Evolutionary conservation across 163 green algal genomes (phyloP).

Genomic region (Volvox carteri): DNA sequence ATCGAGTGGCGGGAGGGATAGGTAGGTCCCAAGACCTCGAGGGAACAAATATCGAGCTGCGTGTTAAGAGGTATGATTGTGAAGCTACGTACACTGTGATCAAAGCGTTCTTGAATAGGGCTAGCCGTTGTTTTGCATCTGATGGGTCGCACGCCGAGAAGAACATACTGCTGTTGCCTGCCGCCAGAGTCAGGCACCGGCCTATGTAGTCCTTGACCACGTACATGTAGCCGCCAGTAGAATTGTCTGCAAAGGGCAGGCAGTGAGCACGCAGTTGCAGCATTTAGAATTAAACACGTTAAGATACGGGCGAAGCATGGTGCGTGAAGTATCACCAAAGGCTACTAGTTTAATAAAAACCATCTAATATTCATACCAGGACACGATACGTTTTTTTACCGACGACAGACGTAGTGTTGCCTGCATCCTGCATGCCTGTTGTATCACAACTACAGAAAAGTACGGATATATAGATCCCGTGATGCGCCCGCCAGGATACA

Average conservation of each 20-base stretch:
- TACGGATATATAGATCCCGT: too few relatives aligned
- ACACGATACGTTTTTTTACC: too few relatives aligned
- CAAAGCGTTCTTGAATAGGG: not conserved
- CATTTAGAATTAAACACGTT: not conserved
- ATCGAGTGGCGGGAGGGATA: too few relatives aligned
- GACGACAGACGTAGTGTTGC: too few relatives aligned
- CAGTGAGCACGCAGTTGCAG: not conserved
- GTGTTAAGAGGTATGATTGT: too few relatives aligned
- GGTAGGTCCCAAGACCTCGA: too few relatives aligned
- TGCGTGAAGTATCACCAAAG: too few relatives aligned
- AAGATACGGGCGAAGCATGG: not conserved
- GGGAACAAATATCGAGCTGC: too few relatives aligned
- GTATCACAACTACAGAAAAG: too few relatives aligned
- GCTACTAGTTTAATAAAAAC: not conserved
- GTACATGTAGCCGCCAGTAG: not conserved
- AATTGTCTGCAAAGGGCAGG: not conserved
- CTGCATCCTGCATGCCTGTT: too few relatives aligned
- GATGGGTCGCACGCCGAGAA: not conserved
- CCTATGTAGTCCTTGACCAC: slow-evolving; percentile 3
- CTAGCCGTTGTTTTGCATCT: not conserved
- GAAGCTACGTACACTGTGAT: not conserved
- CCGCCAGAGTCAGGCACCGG: not conserved
- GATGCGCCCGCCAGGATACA: too few relatives aligned
- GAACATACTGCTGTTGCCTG: not conserved
- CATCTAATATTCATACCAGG: not conserved